These are phyloP conservation scores for Circinella umbellata DNA, from an alignment of 371 early-diverging fungal species.

Conservation along the genomic window DNA sequence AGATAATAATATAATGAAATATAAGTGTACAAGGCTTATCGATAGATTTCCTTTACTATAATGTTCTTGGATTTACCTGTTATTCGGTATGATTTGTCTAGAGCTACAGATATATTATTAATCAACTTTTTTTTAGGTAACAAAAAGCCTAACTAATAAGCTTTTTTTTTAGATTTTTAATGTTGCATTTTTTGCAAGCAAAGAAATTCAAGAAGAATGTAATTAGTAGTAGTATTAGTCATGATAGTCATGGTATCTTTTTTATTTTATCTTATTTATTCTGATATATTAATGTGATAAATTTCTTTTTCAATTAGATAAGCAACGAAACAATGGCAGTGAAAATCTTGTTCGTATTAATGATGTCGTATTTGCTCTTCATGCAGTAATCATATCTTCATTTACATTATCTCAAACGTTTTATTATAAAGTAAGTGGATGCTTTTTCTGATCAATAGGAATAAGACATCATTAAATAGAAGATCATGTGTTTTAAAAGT, in stretches of 20 bases:
- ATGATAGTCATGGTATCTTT: too few species aligned
- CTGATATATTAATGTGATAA: too few species aligned
- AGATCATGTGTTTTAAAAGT: too few species aligned
- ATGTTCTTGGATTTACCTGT: slow-evolving; percentile 85
- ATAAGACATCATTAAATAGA: not conserved
- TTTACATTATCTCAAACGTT: slow-evolving; percentile 76
- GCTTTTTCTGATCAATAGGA: not conserved
- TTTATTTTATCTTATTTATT: not conserved
- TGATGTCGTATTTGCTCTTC: slow-evolving; percentile 88
- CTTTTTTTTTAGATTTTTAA: slow-evolving; percentile 66
- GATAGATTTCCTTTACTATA: slow-evolving; percentile 87
- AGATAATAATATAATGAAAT: not conserved
- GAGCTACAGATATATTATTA: too few species aligned
- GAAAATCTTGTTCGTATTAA: slow-evolving; percentile 81
- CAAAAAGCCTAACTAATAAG: too few species aligned
- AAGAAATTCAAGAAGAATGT: slow-evolving; percentile 75
- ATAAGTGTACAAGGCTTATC: slow-evolving; percentile 86
- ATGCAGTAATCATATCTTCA: slow-evolving; percentile 75
- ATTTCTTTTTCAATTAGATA: slow-evolving; percentile 38
- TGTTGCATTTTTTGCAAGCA: slow-evolving; percentile 70
- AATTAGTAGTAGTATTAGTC: slow-evolving; percentile 9
- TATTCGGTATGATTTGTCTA: slow-evolving; percentile 62
- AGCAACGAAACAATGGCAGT: slow-evolving; percentile 67
- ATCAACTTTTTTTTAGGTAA: too few species aligned
- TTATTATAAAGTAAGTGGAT: slow-evolving; percentile 68